Conservation (phyloP, 306 rosid genomes). For the Corylus americana region DNA sequence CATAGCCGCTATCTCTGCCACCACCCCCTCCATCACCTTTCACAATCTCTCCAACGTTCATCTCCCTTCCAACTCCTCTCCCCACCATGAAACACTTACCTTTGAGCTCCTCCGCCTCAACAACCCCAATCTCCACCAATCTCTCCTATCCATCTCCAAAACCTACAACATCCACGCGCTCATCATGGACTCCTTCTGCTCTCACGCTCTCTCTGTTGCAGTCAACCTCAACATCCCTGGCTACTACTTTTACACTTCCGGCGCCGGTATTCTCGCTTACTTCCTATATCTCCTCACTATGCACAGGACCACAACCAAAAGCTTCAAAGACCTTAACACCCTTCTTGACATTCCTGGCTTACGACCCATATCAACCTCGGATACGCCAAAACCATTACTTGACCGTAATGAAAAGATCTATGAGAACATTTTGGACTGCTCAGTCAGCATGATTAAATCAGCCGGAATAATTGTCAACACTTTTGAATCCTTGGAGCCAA, state of each 20-base stretch:
- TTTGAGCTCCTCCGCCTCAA: constrained; percentile 25
- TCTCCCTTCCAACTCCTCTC: constrained; percentile 8
- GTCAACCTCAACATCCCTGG: constrained; percentile 33
- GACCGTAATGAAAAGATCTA: constrained; percentile 30
- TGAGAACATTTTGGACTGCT: not conserved
- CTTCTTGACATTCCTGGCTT: constrained; percentile 30
- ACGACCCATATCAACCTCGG: not conserved
- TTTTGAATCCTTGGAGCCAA: constrained; percentile 39
- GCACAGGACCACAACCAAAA: constrained; percentile 19
- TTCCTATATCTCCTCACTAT: constrained; percentile 18
- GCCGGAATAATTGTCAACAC: constrained; percentile 40
- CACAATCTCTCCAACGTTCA: constrained; percentile 28
- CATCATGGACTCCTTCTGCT: constrained; percentile 45
- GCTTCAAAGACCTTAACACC: constrained; percentile 19
- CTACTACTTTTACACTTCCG: constrained; percentile 39
- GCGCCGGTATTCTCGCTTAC: constrained; percentile 12
- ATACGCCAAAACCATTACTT: constrained; percentile 31
- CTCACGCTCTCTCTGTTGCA: constrained; percentile 14
- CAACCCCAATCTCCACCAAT: constrained; percentile 24
- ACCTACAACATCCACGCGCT: constrained; percentile 29
- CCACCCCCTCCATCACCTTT: constrained; percentile 34
- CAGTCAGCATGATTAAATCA: constrained; percentile 20
- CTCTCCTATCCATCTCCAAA: constrained; percentile 16
- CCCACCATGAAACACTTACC: constrained; percentile 21
- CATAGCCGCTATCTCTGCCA: constrained; percentile 29